Evolutionary conservation across 371 early-diverging fungal species (phyloP).

Genomic region (Mucor indicus): DNA sequence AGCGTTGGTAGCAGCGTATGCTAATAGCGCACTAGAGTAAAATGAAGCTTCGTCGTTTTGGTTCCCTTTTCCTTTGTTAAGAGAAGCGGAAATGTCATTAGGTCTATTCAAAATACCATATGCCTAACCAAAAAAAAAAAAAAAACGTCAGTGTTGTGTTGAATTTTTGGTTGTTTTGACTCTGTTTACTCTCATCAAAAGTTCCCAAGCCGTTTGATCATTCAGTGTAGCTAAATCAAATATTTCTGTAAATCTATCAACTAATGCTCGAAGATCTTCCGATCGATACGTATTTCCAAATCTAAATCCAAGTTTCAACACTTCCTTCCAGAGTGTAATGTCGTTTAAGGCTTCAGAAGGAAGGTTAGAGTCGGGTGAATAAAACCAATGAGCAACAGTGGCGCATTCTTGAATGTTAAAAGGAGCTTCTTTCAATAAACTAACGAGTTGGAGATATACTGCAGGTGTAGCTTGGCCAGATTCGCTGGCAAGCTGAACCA

Average conservation of each 20-base stretch:
- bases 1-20: constrained; percentile 17
- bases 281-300: constrained; percentile 14
- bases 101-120: constrained; percentile 27
- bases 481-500: constrained; percentile 8
- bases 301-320: constrained; percentile 27
- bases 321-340: constrained; percentile 26
- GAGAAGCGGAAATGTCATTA: constrained; percentile 1
- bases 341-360: constrained; percentile 15
- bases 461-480: constrained; percentile 7
- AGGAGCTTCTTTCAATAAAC: constrained; percentile 11
- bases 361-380: constrained; percentile 6
- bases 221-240: constrained; percentile 16
- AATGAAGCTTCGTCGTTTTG: not conserved
- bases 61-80: not conserved
- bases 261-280: constrained; percentile 25
- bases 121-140: constrained; percentile 8
- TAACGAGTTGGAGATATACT: constrained; percentile 8
- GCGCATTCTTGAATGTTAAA: constrained; percentile 17
- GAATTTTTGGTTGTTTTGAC: not conserved
- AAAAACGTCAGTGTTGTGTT: not conserved
- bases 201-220: constrained; percentile 24
- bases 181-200: constrained; percentile 33
- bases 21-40: constrained; percentile 11
- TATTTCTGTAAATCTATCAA: constrained; percentile 16
- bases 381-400: constrained; percentile 30